Base-by-base conservation (phyloP, 148 eudicot species). In the Chenopodium album region DNA sequence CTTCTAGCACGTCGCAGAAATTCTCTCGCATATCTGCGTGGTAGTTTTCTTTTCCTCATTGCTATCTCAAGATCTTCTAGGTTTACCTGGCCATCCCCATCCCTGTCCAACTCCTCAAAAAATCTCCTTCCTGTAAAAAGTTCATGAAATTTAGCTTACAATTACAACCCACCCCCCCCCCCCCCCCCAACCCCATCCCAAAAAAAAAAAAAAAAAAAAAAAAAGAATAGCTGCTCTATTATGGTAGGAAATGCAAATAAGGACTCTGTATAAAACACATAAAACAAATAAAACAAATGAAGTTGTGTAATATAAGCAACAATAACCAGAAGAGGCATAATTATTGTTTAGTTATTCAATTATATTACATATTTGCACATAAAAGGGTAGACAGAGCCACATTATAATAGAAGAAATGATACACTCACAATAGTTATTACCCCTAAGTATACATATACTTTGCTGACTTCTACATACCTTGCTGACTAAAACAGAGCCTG, bases 71-170 rank as follows among this genome's bases (percentile, higher is more conserved):
- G 92, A 89, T 96, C 99, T 85, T 96, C 99, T 78, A 94, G 84
- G 50, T 88, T 90, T 79, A 96, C 97, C 85, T 91, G 94, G 52
- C 99, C 98, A 87, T 96, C 99, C 17, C 97, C 97, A 78, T 96
- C 98, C 85, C 99, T 94, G 81, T 96, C 99, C 83, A 96, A 86
- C 88, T 96, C 99, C 76, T 91, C 94, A 87, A 96, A 96, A 81
- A 96, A 96, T 87, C 95, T 90, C 83, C 89, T 88, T 76, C 99
- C 99, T 96, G 89, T 79, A 85, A 81, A 34, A 77, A 41, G 77
- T 62, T 41, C 59, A 83, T 32, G 32, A 52, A 73, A 71, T 4
- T 71, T 46, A 8, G 65, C 23, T 26, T 52, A 62, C 52, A 73
- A 14, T 75, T 48, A n/a, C n/a, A 50, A 34, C 22, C 41, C 3